Conservation (phyloP, 2,329 filamentous ascomycete genomes). For the Neobulgaria alba region DNA sequence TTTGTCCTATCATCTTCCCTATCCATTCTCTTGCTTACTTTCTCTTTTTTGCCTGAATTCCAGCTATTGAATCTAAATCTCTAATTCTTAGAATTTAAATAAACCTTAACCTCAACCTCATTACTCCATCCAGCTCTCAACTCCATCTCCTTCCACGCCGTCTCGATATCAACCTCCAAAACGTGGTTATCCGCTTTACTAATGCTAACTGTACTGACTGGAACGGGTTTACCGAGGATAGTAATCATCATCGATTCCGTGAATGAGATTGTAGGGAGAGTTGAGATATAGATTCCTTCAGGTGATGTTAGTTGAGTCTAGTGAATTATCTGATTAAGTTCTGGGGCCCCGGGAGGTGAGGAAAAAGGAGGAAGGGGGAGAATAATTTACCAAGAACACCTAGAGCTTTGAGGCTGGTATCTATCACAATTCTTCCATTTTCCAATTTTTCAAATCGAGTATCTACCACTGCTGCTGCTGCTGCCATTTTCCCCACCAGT, state of each 20-base stretch:
- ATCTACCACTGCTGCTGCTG: constrained; percentile 64
- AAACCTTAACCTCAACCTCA: constrained; percentile 54
- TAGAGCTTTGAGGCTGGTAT: constrained; percentile 68
- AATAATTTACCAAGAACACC: constrained; percentile 55
- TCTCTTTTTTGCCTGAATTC: too few relatives aligned
- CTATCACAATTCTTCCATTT: constrained; percentile 55
- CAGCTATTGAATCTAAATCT: too few relatives aligned
- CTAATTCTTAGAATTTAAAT: too few relatives aligned
- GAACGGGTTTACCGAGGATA: constrained; percentile 64
- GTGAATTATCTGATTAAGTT: not conserved
- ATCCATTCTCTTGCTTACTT: too few relatives aligned
- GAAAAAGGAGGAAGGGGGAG: not conserved
- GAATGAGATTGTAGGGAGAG: constrained; percentile 51
- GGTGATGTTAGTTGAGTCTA: constrained; percentile 4
- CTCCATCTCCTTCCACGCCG: constrained; percentile 68
- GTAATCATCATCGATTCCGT: constrained; percentile 62
- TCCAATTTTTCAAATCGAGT: constrained; percentile 49
- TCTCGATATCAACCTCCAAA: constrained; percentile 66
- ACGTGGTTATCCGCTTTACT: constrained; percentile 47
- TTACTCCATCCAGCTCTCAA: constrained; percentile 70
- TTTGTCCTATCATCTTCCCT: too few relatives aligned
- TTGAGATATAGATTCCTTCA: constrained; percentile 67
- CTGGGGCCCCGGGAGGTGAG: not conserved
- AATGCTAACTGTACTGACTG: constrained; percentile 54
- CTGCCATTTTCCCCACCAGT: constrained; percentile 81